These are phyloP conservation scores for Sclerotinia borealis DNA, from an alignment of 2,329 filamentous ascomycete genomes.

Conservation along the genomic window DNA sequence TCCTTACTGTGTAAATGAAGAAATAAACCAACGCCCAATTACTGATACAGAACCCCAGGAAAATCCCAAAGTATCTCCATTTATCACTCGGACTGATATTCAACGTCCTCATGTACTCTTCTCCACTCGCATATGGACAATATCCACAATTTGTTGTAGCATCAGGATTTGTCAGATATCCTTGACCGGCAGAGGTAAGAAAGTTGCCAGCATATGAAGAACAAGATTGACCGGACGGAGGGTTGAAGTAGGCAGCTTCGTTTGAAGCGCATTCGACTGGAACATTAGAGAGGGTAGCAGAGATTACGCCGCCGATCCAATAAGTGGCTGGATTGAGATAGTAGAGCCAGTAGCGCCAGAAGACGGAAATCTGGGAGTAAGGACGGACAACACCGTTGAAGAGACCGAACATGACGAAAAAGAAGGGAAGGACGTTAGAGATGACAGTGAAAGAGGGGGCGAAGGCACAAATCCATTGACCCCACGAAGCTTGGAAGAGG, in stretches of 20 bases:
- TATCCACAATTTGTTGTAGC: conserved; percentile 59
- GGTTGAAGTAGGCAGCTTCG: conserved; percentile 58
- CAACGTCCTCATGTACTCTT: conserved; percentile 57
- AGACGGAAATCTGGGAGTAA: conserved; percentile 45
- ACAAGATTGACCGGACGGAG: conserved; percentile 60
- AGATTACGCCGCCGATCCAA: conserved; percentile 62
- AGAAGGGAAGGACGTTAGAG: conserved; percentile 46
- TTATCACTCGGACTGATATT: conserved; percentile 51
- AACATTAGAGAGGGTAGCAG: conserved; percentile 51
- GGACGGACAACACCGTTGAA: conserved; percentile 68
- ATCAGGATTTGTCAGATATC: conserved; percentile 58
- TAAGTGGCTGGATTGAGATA: conserved; percentile 63
- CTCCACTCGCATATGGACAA: conserved; percentile 56
- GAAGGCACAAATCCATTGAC: conserved; percentile 72
- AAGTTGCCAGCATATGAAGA: conserved; percentile 56
- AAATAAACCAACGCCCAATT: conserved; percentile 72
- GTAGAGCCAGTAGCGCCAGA: conserved; percentile 43
- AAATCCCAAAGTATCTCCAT: conserved; percentile 69
- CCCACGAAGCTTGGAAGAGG: conserved; percentile 51
- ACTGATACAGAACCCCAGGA: conserved; percentile 62
- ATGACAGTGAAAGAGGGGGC: conserved; percentile 75
- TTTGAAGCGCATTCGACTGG: conserved; percentile 42
- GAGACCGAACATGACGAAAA: conserved; percentile 59
- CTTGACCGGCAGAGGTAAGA: conserved; percentile 40
- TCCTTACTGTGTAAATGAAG: conserved; percentile 68